phyloP scores from a whole-genome alignment of 78 protist species.

The Dictyostelium citrinum region DNA sequence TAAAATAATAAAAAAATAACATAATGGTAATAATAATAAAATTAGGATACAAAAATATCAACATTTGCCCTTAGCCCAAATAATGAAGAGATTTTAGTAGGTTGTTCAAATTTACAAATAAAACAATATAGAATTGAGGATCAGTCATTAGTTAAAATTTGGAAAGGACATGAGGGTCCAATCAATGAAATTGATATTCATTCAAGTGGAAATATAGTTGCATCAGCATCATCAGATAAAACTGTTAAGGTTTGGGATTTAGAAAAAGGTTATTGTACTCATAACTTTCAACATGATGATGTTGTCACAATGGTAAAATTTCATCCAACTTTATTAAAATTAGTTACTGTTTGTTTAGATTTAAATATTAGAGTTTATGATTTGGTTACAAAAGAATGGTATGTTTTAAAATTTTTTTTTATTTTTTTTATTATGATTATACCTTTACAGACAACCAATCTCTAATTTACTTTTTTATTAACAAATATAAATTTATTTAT shows the following conservation, averaged over 20 bases:
- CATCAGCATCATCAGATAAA: constrained; percentile 71
- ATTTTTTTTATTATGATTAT: background rate
- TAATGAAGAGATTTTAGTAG: constrained; percentile 12
- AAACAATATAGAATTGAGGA: constrained; percentile 16
- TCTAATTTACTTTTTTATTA: too few species aligned
- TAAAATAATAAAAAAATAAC: too few species aligned
- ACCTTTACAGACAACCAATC: too few species aligned
- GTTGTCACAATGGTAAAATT: constrained; percentile 39
- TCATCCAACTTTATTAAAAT: constrained; percentile 40
- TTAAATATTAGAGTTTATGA: constrained; percentile 72
- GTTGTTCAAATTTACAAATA: constrained; percentile 20
- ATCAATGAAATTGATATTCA: constrained; percentile 51
- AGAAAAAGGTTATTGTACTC: constrained; percentile 80
- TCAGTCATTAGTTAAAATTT: constrained; percentile 20
- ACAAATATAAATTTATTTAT: too few species aligned
- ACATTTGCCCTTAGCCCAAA: constrained; percentile 27
- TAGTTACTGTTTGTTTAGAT: constrained; percentile 50
- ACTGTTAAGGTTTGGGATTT: constrained; percentile 73
- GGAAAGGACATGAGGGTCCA: constrained; percentile 70
- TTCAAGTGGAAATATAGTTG: constrained; percentile 44
- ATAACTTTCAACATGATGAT: constrained; percentile 50
- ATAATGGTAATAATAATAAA: too few species aligned
- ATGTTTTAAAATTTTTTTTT: background rate
- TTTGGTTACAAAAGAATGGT: constrained; percentile 62
- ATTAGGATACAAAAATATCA: constrained; percentile 33